phyloP scores from a whole-genome alignment of 1,284 basidiomycete genomes.

The Testicularia cyperi region DNA sequence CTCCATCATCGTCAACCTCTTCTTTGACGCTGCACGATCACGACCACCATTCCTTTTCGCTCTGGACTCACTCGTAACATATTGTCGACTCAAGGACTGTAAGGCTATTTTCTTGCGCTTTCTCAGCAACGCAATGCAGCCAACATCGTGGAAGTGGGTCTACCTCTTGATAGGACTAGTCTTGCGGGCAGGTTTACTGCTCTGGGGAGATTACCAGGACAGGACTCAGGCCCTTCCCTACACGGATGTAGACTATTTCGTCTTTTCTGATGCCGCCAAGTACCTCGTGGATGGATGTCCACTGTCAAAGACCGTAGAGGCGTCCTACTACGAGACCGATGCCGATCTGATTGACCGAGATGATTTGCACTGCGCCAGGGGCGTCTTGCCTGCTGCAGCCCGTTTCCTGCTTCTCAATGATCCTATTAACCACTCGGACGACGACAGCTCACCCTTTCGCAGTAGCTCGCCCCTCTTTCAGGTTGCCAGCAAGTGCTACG shows the following conservation, averaged over 20 bases:
- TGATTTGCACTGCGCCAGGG: conserved; percentile 45
- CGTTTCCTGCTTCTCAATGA: conserved; percentile 65
- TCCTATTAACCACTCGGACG: conserved; percentile 16
- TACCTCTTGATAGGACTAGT: conserved; percentile 63
- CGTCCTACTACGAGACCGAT: conserved; percentile 24
- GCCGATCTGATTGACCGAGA: conserved; percentile 34
- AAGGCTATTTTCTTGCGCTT: no score
- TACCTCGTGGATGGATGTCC: conserved; percentile 43
- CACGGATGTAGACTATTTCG: conserved; percentile 94
- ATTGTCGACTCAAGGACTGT: no score
- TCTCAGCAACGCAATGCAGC: no score
- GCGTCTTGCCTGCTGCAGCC: conserved; percentile 41
- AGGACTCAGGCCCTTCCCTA: conserved; percentile 81
- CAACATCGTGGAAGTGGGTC: conserved; percentile 9
- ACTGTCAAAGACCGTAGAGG: conserved; percentile 32
- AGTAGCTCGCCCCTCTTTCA: conserved; percentile 15
- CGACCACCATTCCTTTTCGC: no score
- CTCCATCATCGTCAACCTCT: no score
- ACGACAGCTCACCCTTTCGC: conserved; percentile 1
- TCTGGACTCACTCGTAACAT: no score
- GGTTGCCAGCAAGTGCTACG: conserved; percentile 25
- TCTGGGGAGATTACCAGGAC: conserved; percentile 87
- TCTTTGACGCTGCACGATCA: no score
- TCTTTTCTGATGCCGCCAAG: conserved; percentile 84
- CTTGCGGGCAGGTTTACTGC: conserved; percentile 72